Evolutionary conservation across 192 early-diverging fungal species (phyloP), one percentile per base, ranked within the genome.

Genomic region (Obelidium mucronatum): DNA sequence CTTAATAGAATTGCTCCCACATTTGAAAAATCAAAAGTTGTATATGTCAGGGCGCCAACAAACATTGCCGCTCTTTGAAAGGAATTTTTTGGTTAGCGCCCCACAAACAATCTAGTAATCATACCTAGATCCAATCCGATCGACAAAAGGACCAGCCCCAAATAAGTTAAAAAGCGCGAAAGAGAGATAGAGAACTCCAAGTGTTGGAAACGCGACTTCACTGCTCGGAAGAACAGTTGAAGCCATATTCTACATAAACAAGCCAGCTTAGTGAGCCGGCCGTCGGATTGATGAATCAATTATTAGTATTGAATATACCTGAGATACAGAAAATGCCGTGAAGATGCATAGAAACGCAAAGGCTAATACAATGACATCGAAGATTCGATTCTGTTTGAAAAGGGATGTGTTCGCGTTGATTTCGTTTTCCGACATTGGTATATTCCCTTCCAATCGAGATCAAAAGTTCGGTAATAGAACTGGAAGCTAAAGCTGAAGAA

Each of bases 121-220:
- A 52, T 26, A 69, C 67, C 67, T 69, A 34, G 69, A 31, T 26
- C 76, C 76, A 58, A 77, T 68, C 22, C 40, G 52, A 44, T 77
- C 76, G 19, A 71, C 67, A 1, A 70, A 34, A 1, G 67, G 76
- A 40, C 67, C 66, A 17, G 76, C 76, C 17, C 54, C 56, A 55
- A 70, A 70, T 24, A 77, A 54, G 59, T 77, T 77, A 55, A 70
- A 61, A 13, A 77, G 36, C 8, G 76, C 76, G 1, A 77, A 77
- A 13, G 76, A 22, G 11, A 77, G n/a, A 39, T 77, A 77, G 8
- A 77, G 40, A 28, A 34, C 22, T 8, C 76, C 76, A 35, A 77
- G 56, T 0, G 15, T 19, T 3, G 67, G 67, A 35, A 70, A 77
- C 22, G 76, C 65, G 36, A 72, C 69, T 52, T 64, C 33, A 11